Evolutionary conservation across 371 early-diverging fungal species (phyloP).

Genomic region (Gilbertella persicaria): DNA sequence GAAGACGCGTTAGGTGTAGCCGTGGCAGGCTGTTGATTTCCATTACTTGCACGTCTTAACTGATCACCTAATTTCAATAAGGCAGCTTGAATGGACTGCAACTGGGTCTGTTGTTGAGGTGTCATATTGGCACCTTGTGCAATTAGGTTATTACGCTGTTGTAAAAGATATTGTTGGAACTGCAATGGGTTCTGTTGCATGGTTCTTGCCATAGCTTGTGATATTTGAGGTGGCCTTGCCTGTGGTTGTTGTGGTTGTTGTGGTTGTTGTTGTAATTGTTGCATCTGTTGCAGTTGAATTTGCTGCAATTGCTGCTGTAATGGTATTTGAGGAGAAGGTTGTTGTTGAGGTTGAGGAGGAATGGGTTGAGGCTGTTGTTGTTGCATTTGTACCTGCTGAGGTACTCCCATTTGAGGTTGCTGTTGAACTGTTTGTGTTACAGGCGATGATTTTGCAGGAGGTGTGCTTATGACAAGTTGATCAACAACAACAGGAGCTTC

Average conservation of each 20-base stretch:
- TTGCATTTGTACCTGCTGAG: conserved; percentile 14
- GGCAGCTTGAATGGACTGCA: conserved; percentile 24
- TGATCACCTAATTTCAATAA: conserved; percentile 22
- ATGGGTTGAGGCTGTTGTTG: conserved; percentile 15
- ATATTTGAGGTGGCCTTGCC: background rate
- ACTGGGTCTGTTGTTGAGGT: conserved; percentile 20
- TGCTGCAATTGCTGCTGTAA: conserved; percentile 28
- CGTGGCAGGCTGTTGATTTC: background rate
- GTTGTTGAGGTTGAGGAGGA: conserved; percentile 18
- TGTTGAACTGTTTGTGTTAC: conserved; percentile 14
- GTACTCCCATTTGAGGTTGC: conserved; percentile 1
- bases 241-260: conserved; percentile 8
- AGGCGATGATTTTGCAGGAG: conserved; percentile 10
- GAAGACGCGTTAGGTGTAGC: conserved; percentile 2
- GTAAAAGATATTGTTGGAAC: conserved; percentile 27
- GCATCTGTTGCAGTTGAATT: conserved; percentile 20
- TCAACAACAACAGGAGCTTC: background rate
- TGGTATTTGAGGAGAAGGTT: conserved; percentile 23
- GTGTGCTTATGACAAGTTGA: background rate
- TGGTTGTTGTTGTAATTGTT: conserved; percentile 22
- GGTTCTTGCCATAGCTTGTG: conserved; percentile 6
- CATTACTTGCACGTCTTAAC: conserved; percentile 15
- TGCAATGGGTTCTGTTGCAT: conserved; percentile 24
- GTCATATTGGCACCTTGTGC: conserved; percentile 18
- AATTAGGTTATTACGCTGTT: conserved; percentile 21